Evolutionary conservation across 163 green algal species (phyloP), one percentile per base, ranked within the genome.

Genomic region (Coccomyxa subellipsoidea): DNA sequence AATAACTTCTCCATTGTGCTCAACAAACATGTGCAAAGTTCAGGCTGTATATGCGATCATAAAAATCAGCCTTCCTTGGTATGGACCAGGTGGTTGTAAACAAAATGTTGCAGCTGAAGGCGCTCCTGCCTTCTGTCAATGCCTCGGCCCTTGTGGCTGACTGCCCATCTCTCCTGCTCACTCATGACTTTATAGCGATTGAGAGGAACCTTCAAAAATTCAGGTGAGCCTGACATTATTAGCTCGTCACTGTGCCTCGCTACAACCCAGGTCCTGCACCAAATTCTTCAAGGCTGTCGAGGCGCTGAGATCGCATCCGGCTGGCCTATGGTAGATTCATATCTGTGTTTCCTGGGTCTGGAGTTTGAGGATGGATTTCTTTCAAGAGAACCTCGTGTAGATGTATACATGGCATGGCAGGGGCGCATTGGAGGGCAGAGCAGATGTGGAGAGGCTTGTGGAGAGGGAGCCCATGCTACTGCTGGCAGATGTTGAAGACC

Each of bases 401-500:
- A n/a, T n/a, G n/a, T n/a, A n/a, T 59, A 18, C 47, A 59, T 7
- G 2, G 47, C 23, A 18, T 7, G 1, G 66, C 66, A 73, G 66
- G 66, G 66, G n/a, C 29, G 27, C 66, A 23, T 18, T 73, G 2
- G 66, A 34, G 29, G 66, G 66, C 10, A 36, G n/a, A n/a, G 66
- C 66, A 73, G 27, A 73, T 73, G 66, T 73, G 66, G 66, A 73
- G 66, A 32, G 66, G 66, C n/a, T 73, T 35, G 66, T 73, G 15
- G 66, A 73, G 27, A 73, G 66, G 4, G 66, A 73, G 66, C 66
- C 66, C 1, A 73, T 73, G 66, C 66, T 73, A 4, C n/a, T 73
- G n/a, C 2, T 34, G 4, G 66, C 27, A n/a, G 27, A 36, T 73
- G 66, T 36, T 18, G n/a, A 34, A 18, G 27, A 10, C 27, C n/a